These are phyloP conservation scores for Cudoniella acicularis DNA, from an alignment of 495 filamentous ascomycete species.

Conservation along the genomic window DNA sequence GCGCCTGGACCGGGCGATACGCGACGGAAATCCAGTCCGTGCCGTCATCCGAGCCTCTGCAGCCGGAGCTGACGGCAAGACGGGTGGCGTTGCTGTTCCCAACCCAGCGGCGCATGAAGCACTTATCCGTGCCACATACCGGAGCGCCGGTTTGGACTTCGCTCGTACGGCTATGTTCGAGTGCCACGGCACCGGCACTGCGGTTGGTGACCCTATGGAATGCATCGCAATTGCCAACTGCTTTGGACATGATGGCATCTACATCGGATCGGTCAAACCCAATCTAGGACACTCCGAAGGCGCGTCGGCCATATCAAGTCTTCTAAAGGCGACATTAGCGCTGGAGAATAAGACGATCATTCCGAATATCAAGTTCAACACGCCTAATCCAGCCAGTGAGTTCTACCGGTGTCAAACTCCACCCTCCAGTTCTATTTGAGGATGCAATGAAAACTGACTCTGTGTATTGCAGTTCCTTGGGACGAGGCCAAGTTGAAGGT, in stretches of 20 bases:
- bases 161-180: not conserved
- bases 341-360: constrained; percentile 50
- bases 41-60: constrained; percentile 58
- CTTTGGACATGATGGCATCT: constrained; percentile 29
- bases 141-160: constrained; percentile 6
- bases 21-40: constrained; percentile 54
- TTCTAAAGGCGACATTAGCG: constrained; percentile 55
- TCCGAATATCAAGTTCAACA: constrained; percentile 37
- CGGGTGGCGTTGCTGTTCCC: constrained; percentile 54
- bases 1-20: constrained; percentile 49
- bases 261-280: not conserved
- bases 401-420: not conserved
- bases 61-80: constrained; percentile 58
- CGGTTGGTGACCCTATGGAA: constrained; percentile 58
- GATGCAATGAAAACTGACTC: constrained; percentile 16
- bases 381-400: constrained; percentile 26
- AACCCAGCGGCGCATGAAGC: constrained; percentile 51
- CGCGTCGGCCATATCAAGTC: constrained; percentile 49
- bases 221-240: constrained; percentile 46
- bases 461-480: constrained; percentile 23
- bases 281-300: constrained; percentile 46
- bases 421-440: constrained; percentile 47
- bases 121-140: constrained; percentile 50
- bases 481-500: constrained; percentile 31
- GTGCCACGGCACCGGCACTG: constrained; percentile 33